Percentiles rank a stretch among this genome's conserved stretches.
Evolutionary conservation across 257 asterid genomes (phyloP).

Genomic region (Gentiana macrophylla): DNA sequence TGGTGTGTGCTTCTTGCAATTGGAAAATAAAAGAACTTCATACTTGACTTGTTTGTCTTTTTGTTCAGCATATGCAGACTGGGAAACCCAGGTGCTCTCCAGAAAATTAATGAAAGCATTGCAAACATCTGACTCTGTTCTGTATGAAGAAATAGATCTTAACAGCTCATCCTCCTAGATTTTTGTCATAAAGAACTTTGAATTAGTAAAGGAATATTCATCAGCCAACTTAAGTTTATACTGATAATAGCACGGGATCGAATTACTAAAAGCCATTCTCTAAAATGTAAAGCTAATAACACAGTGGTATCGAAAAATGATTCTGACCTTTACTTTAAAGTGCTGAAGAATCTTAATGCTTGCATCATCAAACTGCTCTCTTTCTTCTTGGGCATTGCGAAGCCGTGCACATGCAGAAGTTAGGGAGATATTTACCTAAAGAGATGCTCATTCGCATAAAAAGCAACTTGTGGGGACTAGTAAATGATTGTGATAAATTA

Average conservation of each 20-base stretch:
- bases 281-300: too few species aligned
- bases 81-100: conserved; percentile 50
- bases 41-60: conserved; percentile 57
- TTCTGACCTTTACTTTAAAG: conserved; percentile 56
- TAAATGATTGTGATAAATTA: too few species aligned
- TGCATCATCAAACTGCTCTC: conserved; percentile 88
- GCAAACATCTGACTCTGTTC: conserved; percentile 80
- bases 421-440: conserved; percentile 58
- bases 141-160: conserved; percentile 52
- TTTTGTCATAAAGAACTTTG: conserved; percentile 8
- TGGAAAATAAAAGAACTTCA: conserved; percentile 14
- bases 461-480: too few species aligned
- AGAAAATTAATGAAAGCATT: conserved; percentile 61
- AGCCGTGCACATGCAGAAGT: conserved; percentile 56
- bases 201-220: too few species aligned
- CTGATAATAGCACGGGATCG: too few species aligned
- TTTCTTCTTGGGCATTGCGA: conserved; percentile 76
- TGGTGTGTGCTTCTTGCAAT: neutral
- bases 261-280: too few species aligned
- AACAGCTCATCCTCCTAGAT: conserved; percentile 81
- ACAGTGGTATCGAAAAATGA: neutral
- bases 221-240: too few species aligned
- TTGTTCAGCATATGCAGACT: conserved; percentile 34
- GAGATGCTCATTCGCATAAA: conserved; percentile 17
- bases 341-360: conserved; percentile 67